Base-by-base conservation (phyloP, 345 rosid species). In the Eucalyptus sideroxylon region DNA sequence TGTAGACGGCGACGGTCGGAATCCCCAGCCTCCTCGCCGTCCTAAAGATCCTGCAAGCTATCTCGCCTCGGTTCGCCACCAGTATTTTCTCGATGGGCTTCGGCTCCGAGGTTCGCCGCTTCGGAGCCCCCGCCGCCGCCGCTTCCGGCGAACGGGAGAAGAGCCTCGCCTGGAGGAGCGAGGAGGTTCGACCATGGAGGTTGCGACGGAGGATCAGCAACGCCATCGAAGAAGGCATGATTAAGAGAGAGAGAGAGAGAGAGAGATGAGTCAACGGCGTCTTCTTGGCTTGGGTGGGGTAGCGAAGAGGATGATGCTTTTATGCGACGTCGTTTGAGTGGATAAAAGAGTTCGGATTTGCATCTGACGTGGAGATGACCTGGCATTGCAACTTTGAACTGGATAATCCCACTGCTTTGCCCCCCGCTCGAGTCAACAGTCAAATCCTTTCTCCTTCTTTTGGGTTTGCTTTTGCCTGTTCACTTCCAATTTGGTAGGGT, bases 1-100 rank as follows among this genome's bases (percentile, higher is more conserved):
- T 96, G 90, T 96, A 97, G 87, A 96, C 96, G 11, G 99, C 99
- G 16, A 97, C 98, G 8, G 98, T 96, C 44, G 94, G 94, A 87
- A 97, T 93, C 51, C 99, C 99, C 24, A 96, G 89, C 17, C 98
- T 94, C 90, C 95, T 96, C 30, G 98, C 97, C 11, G 99, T 97
- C 93, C 94, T 93, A 91, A 94, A 91, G 90, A 98, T 93, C 92
- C 99, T 91, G 92, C 98, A 96, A 89, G 99, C 98, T 44, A 97
- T 96, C 90, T 96, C 97, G 26, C 99, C 99, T 91, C 99, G 93
- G 92, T 98, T 98, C 44, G 98, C 99, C 62, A 96, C 95, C 87
- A 98, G 85, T 87, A 97, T 89, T 92, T 96, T 98, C 92, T 98
- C 98, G 59, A 98, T 94, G 59, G 92, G 93, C 87, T 59, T 59